Evolutionary conservation across 306 rosid genomes (phyloP).

Genomic region (Mucuna pruriens): DNA sequence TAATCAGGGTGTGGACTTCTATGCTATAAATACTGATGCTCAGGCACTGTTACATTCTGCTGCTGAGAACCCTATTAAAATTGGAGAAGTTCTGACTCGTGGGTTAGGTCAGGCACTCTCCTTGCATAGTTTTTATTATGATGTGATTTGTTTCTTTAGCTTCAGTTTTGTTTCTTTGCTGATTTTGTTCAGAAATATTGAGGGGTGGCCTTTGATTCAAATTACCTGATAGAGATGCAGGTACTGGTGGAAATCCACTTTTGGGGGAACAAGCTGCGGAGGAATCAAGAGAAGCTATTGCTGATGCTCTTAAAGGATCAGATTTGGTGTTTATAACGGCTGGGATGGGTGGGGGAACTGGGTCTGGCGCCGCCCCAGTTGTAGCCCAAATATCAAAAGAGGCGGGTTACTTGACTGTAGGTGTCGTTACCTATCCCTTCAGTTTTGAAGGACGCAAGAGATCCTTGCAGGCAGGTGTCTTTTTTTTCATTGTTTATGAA

Average conservation of each 20-base stretch:
- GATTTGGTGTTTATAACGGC: conserved; percentile 98
- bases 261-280: conserved; percentile 99
- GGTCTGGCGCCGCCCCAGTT: conserved; percentile 98
- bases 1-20: conserved; percentile 90
- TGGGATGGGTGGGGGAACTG: conserved; percentile 99
- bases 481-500: conserved; percentile 38
- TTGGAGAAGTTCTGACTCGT: conserved; percentile 97
- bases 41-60: conserved; percentile 89
- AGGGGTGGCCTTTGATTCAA: conserved; percentile 42
- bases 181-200: conserved; percentile 18
- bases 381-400: conserved; percentile 96
- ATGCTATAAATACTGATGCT: conserved; percentile 97
- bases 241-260: conserved; percentile 99
- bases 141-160: conserved; percentile 6
- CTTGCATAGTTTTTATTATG: neutral
- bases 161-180: neutral
- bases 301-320: conserved; percentile 85
- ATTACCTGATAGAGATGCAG: conserved; percentile 65
- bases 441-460: conserved; percentile 98
- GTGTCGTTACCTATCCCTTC: conserved; percentile 96
- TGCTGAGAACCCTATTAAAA: conserved; percentile 88
- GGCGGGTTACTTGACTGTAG: conserved; percentile 96
- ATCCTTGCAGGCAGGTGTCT: conserved; percentile 90
- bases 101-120: conserved; percentile 84
- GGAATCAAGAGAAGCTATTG: conserved; percentile 92